These are phyloP conservation scores for Phytophthora cryptogea DNA, from an alignment of 352 stramenopile genomes.

Conservation along the genomic window DNA sequence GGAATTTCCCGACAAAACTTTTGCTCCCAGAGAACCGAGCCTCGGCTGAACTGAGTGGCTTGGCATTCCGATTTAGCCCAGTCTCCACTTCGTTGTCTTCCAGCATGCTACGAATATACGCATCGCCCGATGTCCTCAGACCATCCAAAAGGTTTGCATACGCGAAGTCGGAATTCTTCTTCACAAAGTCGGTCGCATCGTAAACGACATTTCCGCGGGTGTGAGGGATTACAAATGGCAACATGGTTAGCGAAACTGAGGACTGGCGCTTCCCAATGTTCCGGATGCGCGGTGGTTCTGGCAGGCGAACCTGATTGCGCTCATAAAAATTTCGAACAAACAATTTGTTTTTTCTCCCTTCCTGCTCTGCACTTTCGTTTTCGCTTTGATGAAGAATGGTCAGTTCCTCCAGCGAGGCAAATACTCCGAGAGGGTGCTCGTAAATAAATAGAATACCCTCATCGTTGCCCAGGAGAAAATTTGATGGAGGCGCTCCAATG, in stretches of 20 bases:
- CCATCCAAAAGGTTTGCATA: constrained; percentile 39
- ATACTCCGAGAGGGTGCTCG: constrained; percentile 60
- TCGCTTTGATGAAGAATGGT: constrained; percentile 68
- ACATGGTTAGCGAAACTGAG: constrained; percentile 7
- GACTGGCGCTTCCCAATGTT: constrained; percentile 10
- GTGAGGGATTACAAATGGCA: constrained; percentile 59
- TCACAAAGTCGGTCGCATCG: constrained; percentile 66
- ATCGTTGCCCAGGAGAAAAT: constrained; percentile 1
- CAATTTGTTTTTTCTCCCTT: constrained; percentile 70
- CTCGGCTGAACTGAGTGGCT: neutral
- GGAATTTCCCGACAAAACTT: constrained; percentile 50
- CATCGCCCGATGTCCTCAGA: constrained; percentile 36
- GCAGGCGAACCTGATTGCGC: constrained; percentile 38
- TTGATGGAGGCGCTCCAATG: neutral
- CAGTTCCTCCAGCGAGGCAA: constrained; percentile 71
- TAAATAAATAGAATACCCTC: constrained; percentile 46
- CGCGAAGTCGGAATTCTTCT: constrained; percentile 72
- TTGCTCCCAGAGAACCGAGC: constrained; percentile 19
- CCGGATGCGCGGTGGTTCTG: constrained; percentile 25
- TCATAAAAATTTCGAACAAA: constrained; percentile 72
- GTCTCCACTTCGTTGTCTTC: neutral
- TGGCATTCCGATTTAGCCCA: constrained; percentile 1
- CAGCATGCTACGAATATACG: constrained; percentile 38
- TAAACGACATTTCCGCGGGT: constrained; percentile 54
- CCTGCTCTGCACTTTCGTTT: constrained; percentile 43